Conservation (phyloP, 495 filamentous ascomycete genomes). For the Pseudomonodictys pantanalensis region DNA sequence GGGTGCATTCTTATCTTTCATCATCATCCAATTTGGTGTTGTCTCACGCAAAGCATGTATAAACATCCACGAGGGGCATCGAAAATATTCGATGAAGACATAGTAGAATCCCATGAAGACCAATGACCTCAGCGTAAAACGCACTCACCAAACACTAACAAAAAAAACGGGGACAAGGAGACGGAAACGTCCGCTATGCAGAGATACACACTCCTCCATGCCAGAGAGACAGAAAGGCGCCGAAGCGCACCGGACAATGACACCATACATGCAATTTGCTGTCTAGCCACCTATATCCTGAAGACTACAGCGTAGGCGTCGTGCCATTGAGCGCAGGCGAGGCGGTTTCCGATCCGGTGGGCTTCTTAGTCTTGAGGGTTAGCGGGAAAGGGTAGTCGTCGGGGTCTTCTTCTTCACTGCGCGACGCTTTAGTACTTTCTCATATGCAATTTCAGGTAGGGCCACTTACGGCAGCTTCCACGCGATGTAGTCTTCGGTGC, state of each 20-base stretch:
- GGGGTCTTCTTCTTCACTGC: conserved; percentile 83
- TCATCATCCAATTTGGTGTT: too few species aligned
- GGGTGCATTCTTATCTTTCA: too few species aligned
- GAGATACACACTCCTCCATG: background rate
- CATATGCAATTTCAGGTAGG: background rate
- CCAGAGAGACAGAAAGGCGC: background rate
- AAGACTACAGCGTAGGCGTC: background rate
- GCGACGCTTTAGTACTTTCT: background rate
- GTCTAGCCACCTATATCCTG: conserved; percentile 3
- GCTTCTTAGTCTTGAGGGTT: conserved; percentile 56
- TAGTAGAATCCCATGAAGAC: too few species aligned
- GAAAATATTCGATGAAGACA: too few species aligned
- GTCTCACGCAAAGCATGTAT: too few species aligned
- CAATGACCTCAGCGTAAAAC: too few species aligned
- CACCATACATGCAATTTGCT: background rate
- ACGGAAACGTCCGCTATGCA: too few species aligned
- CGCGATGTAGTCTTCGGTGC: conserved; percentile 94
- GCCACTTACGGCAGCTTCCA: conserved; percentile 93
- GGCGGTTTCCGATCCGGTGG: conserved; percentile 8
- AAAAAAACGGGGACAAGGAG: too few species aligned
- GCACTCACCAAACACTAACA: too few species aligned
- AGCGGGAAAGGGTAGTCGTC: conserved; percentile 90
- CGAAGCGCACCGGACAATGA: background rate
- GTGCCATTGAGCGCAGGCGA: conserved; percentile 7
- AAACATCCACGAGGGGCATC: too few species aligned